Evolutionary conservation across 148 eudicot genomes (phyloP), one percentile per base, ranked within the genome.

Genomic region (Fagopyrum tataricum): DNA sequence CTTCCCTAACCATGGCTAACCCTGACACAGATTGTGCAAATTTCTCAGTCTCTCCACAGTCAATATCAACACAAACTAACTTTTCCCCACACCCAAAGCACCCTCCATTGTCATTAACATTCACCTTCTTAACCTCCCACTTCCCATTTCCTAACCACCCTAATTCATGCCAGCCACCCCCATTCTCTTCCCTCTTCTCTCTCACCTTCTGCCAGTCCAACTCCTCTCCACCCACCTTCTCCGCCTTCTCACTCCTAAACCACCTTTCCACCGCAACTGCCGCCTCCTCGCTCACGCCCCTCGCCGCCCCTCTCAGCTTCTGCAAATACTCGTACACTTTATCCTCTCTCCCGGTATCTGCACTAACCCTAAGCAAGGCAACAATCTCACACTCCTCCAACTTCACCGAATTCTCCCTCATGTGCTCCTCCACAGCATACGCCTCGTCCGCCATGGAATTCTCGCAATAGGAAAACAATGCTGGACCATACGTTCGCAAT

Each of bases 101-200:
- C 4, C 51, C 72, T 5, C 97, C 97, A 73, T 74, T 78, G 26
- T 74, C 74, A 61, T 76, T 78, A 71, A 91, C 79, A 42, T 67
- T 70, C 14, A 79, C 81, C 73, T 81, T 85, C 49, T 78, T 72
- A 52, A 90, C 88, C 70, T 73, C 81, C 98, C 98, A 91, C 47
- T 73, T 58, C 4, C 98, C 97, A 42, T 76, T 82, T 68, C 98
- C 98, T 24, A 89, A 71, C 98, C 98, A 95, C 74, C 98, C 98
- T 64, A 84, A 55, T 48, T 92, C 98, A 80, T 91, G 97, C 98
- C 98, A 95, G 46, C 98, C 98, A 74, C 98, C 98, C 4, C 98
- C 98, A 75, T 85, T 85, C 80, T 55, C 81, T 49, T 73, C 78
- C 75, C 81, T 78, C 21, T 77, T 86, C 75, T 83, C 90, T 73